Base-by-base conservation (phyloP, 31 red algal species). In the Endocladia muricata region DNA sequence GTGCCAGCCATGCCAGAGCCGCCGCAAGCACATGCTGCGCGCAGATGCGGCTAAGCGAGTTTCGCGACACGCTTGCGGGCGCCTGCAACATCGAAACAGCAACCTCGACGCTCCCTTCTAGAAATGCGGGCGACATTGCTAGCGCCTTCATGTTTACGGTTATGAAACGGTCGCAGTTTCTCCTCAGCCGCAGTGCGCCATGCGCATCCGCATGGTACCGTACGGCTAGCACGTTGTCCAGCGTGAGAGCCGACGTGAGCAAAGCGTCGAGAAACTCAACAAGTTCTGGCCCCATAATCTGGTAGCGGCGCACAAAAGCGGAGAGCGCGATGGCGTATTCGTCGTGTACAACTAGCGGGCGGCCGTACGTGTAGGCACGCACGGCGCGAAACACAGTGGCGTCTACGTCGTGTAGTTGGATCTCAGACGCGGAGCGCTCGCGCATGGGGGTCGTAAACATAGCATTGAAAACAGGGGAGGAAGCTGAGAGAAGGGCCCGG, bases 381-480 rank as follows among this genome's bases (percentile, higher is more conserved):
- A 76, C 33, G 29, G 73, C 17, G 19, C 19, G 25, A 58, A 76
- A 76, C 13, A 76, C 51, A 33, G 28, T 8, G 33, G 73, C 31
- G n/a, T 48, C 3, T 36, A 58, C 33, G 52, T 76, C 73, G 33
- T 9, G 51, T 26, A 76, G 51, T 23, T 35, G 19, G 32, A 76
- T 15, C 31, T 35, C 35, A 38, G 32, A 31, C 4, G 51, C 61
- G n/a, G 13, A 21, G 23, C 11, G 47, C 39, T 76, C 73, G 23
- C n/a, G 25, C 73, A 76, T 76, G 21, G 19, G 32, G 37, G 73
- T 33, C 0, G n/a, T 25, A 37, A 76, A 76, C 73, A 76, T 76
- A 17, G 73, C 73, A 37, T 32, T 26, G 41, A 76, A 76, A 5
- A 76, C 73, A 17, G 73, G 73, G 42, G 73, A 76, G 25, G 73